Evolutionary conservation across 768 basidiomycete genomes (phyloP), one percentile per base, ranked within the genome.

Genomic region (Serendipita vermifera): DNA sequence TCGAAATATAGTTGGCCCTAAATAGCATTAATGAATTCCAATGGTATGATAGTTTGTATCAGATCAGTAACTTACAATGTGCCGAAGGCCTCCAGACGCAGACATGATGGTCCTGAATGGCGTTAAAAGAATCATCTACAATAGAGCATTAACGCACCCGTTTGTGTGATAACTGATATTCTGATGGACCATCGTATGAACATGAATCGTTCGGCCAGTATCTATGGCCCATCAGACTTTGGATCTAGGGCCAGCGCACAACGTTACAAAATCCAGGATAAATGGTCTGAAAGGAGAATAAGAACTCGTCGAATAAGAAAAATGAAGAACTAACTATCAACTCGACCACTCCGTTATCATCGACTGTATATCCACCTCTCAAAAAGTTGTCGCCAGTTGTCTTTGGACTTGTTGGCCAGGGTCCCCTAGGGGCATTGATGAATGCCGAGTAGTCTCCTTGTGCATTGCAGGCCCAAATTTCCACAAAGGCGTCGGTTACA

Each of bases 1-100:
- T 67, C 66, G 63, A 73, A 73, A 65, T 71, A 74, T 13, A 73
- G 59, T 51, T 69, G 70, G 6, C 73, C 73, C 46, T 51, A n/a
- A 4, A n/a, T n/a, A n/a, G n/a, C n/a, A n/a, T n/a, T n/a, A n/a
- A n/a, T n/a, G n/a, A n/a, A n/a, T n/a, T 20, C 15, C 6, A 41
- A 6, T n/a, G 15, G 39, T 6, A n/a, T 20, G 39, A 6, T 13
- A 17, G 36, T 38, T 13, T 38, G 36, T 14, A 22, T 7, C 9
- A 24, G 40, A 43, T 11, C 20, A 11, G 40, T 22, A 13, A 43
- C 40, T 7, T 26, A 43, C 40, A 38, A 66, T 62, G 59, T 73
- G 72, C 6, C 61, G 40, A 3, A 68, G 62, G 1, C 55, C 65
- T n/a, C 67, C 68, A 2, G 65, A 58, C 33, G 57, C 57, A 2